These are phyloP conservation scores for Daldinia eschscholtzii DNA, from an alignment of 2,329 filamentous ascomycete species.

Conservation along the genomic window DNA sequence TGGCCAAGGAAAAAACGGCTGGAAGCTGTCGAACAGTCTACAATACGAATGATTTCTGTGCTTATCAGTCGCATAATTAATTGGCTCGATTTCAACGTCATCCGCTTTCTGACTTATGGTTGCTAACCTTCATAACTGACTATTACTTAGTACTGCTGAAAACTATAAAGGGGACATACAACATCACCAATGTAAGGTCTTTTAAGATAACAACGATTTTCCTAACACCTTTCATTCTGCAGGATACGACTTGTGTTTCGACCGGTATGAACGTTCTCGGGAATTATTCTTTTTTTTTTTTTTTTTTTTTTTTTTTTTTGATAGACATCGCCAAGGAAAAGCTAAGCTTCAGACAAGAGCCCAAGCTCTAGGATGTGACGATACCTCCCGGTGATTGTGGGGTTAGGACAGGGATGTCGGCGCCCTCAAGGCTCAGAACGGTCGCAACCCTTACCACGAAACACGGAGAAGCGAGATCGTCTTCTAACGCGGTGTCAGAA, in stretches of 20 bases:
- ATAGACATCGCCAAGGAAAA: slow-evolving; percentile 13
- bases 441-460: slow-evolving; percentile 34
- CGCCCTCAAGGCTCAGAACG: slow-evolving; percentile 28
- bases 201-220: neutral
- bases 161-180: neutral
- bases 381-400: slow-evolving; percentile 30
- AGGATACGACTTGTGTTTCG: neutral
- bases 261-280: neutral
- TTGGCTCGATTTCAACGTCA: neutral
- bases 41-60: slow-evolving; percentile 23
- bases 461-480: slow-evolving; percentile 30
- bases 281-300: neutral
- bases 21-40: slow-evolving; percentile 21
- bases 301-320: neutral
- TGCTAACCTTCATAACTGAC: neutral
- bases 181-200: neutral
- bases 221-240: no score
- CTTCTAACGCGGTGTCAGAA: slow-evolving; percentile 25
- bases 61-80: neutral
- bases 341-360: slow-evolving; percentile 39
- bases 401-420: slow-evolving; percentile 27
- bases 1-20: slow-evolving; percentile 19
- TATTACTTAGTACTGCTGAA: neutral
- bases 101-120: neutral
- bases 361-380: slow-evolving; percentile 23